Evolutionary conservation across 495 filamentous ascomycete genomes (phyloP).

Genomic region (Schizothecium vesticola): DNA sequence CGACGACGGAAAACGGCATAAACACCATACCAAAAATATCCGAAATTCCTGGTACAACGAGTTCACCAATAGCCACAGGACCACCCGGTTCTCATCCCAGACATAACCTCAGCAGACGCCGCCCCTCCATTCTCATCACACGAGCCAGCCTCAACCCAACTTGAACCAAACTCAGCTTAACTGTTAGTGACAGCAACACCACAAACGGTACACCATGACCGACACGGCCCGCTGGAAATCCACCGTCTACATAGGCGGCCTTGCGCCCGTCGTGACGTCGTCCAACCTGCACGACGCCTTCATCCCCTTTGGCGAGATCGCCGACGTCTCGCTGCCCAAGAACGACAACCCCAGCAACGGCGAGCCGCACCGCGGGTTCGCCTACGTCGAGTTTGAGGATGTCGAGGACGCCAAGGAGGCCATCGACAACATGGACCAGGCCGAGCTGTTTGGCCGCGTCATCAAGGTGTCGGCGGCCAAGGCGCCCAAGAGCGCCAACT

Average conservation of each 20-base stretch:
- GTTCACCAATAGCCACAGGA: not conserved
- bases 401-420: constrained; percentile 85
- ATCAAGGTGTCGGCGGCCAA: constrained; percentile 91
- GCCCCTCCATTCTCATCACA: not conserved
- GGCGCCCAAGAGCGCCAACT: constrained; percentile 80
- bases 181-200: not conserved
- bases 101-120: not conserved
- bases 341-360: constrained; percentile 63
- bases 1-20: not conserved
- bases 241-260: constrained; percentile 86
- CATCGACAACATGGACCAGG: constrained; percentile 98
- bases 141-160: not conserved
- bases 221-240: constrained; percentile 79
- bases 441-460: constrained; percentile 87
- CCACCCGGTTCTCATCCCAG: not conserved
- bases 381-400: constrained; percentile 91
- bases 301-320: constrained; percentile 91
- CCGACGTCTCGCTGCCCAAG: constrained; percentile 82
- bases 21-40: not conserved
- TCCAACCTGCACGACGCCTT: constrained; percentile 82
- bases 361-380: constrained; percentile 85
- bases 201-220: constrained; percentile 49
- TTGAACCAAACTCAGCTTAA: not conserved
- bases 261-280: constrained; percentile 70
- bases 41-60: not conserved